Evolutionary conservation across 23 red algal species (phyloP).

Genomic region (Agarophyton chilense): DNA sequence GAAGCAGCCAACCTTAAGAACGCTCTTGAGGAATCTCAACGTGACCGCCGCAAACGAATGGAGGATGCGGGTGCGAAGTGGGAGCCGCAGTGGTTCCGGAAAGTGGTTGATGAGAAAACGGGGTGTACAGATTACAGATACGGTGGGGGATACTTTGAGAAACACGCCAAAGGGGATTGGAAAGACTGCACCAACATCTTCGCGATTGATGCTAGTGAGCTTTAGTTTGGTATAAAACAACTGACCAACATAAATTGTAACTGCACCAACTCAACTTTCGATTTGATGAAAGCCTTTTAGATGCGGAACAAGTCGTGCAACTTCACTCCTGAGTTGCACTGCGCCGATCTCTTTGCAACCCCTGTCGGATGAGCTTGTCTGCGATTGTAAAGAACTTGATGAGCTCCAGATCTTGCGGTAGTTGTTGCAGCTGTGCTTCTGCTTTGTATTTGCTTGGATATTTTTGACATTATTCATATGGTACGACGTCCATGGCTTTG

Average conservation of each 20-base stretch:
- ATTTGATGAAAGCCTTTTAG: neutral
- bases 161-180: slow-evolving; percentile 60
- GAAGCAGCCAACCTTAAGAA: slow-evolving; percentile 55
- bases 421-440: no score
- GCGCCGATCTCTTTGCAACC: no score
- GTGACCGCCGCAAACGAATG: slow-evolving; percentile 35
- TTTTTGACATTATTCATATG: no score
- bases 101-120: slow-evolving; percentile 28
- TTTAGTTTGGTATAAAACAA: neutral
- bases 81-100: slow-evolving; percentile 62
- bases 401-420: no score
- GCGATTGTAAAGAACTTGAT: no score
- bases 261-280: neutral
- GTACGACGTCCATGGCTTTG: no score
- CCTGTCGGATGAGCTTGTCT: no score
- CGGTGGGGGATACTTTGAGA: slow-evolving; percentile 46
- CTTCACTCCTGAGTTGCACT: neutral
- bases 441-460: no score
- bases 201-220: neutral
- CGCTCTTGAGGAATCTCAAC: slow-evolving; percentile 75
- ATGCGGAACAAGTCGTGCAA: neutral
- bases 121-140: slow-evolving; percentile 41
- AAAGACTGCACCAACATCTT: slow-evolving; percentile 40
- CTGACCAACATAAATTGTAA: neutral
- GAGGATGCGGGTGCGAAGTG: slow-evolving; percentile 34